Base-by-base conservation (phyloP, 164 flowering plant species). In the Cinnamomum chago region DNA sequence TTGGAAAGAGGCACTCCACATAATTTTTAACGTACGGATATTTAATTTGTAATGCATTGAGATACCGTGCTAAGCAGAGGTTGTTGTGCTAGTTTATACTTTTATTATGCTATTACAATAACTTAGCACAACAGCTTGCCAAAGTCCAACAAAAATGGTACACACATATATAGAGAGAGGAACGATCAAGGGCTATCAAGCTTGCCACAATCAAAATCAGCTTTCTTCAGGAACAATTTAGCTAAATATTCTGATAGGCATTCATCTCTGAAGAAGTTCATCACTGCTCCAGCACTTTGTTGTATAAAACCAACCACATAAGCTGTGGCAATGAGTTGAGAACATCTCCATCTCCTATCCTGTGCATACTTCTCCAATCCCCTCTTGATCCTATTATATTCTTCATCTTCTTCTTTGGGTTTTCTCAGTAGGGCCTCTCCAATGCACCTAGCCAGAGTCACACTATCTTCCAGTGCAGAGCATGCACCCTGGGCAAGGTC, bases 321-420 rank as follows among this genome's bases (percentile, higher is more conserved):
- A 28, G 78, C 72, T 23, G 79, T 65, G 67, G 60, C 25, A 18
- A 75, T 58, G 70, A 75, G 72, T 18, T 68, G 51, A 60, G 62
- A 47, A 58, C 58, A 17, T 72, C 77, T 75, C 73, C 77, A 75
- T 47, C 77, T 75, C 68, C 77, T 75, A 50, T 75, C 77, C 68
- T 64, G 70, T 10, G 40, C 60, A 70, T 58, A 75, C 27, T 75
- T 75, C 60, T 60, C 77, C 68, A 69, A 35, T 5, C 60, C 77
- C 27, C 18, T 75, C 60, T 62, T 47, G 58, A 76, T 64, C 58
- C 65, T 84, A 27, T 18, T 20, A 60, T 86, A 88, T 20, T 85
- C 69, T 7, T 40, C 47, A 67, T 90, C 87, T 73, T 79, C 78
- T 77, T 87, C 90, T 2, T 7, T 68, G 71, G 74, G 13, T 65